Evolutionary conservation across 306 rosid genomes (phyloP).

Genomic region (Urtica urens): DNA sequence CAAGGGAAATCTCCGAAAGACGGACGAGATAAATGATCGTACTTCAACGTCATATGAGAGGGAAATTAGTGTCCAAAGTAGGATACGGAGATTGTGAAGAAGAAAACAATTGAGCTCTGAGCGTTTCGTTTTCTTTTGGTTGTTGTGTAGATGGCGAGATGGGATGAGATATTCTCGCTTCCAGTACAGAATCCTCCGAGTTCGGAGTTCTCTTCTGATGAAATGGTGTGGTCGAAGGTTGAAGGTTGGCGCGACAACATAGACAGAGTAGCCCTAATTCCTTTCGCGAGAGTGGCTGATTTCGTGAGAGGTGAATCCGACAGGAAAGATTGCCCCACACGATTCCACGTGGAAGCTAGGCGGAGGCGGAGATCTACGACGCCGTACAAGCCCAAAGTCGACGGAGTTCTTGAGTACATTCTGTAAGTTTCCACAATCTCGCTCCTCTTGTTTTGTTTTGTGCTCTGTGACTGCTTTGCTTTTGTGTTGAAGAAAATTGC

Average conservation of each 20-base stretch:
- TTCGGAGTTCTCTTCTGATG: constrained; percentile 58
- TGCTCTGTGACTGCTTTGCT: not conserved
- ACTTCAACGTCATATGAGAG: too few relatives aligned
- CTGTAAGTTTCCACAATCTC: constrained; percentile 40
- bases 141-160: constrained; percentile 59
- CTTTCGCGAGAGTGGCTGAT: constrained; percentile 79
- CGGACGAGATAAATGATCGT: too few relatives aligned
- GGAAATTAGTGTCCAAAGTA: too few relatives aligned
- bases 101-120: too few relatives aligned
- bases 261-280: constrained; percentile 76
- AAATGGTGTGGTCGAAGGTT: constrained; percentile 76
- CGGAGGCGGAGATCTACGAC: constrained; percentile 38
- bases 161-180: constrained; percentile 89
- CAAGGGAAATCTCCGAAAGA: too few relatives aligned
- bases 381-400: constrained; percentile 75
- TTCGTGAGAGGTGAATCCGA: constrained; percentile 82
- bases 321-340: constrained; percentile 68
- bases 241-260: constrained; percentile 88
- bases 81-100: too few relatives aligned
- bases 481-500: too few relatives aligned
- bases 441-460: not conserved
- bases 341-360: constrained; percentile 87
- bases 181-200: constrained; percentile 88
- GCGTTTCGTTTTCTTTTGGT: too few relatives aligned
- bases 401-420: constrained; percentile 85